Conservation (phyloP, 2,329 filamentous ascomycete species). For the Fusarium nanum region DNA sequence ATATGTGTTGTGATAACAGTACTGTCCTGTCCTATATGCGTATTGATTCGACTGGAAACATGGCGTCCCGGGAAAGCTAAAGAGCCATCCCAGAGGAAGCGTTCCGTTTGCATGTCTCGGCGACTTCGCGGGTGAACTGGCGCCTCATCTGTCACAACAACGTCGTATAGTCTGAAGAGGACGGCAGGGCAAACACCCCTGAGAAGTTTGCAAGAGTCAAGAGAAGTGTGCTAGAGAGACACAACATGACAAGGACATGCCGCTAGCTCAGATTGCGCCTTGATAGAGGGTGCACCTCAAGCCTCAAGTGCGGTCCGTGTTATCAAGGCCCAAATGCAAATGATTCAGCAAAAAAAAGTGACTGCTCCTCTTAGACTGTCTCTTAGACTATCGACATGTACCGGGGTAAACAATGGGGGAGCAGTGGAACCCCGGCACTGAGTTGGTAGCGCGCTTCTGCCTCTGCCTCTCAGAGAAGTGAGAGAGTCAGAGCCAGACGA, state of each 20-base stretch:
- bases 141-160: conserved; percentile 27
- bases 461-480: not conserved
- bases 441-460: conserved; percentile 41
- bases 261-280: conserved; percentile 11
- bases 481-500: conserved; percentile 9
- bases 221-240: conserved; percentile 6
- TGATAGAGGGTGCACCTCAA: conserved; percentile 18
- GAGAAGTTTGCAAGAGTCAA: conserved; percentile 28
- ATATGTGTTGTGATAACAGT: not conserved
- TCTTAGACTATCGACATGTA: conserved; percentile 17
- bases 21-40: not conserved
- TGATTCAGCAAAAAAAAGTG: conserved; percentile 26
- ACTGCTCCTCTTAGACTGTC: conserved; percentile 20
- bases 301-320: conserved; percentile 4
- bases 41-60: conserved; percentile 9
- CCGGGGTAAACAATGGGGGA: conserved; percentile 32
- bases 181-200: conserved; percentile 3
- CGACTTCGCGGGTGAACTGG: conserved; percentile 42
- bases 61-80: conserved; percentile 29
- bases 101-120: conserved; percentile 45
- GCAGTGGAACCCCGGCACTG: conserved; percentile 41
- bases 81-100: conserved; percentile 3
- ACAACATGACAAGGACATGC: conserved; percentile 19
- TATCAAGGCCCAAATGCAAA: conserved; percentile 12
- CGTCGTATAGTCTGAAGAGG: conserved; percentile 26